These are phyloP conservation scores for Beauveria scarabaeidicola DNA, from an alignment of 2,329 filamentous ascomycete genomes.

Conservation along the genomic window DNA sequence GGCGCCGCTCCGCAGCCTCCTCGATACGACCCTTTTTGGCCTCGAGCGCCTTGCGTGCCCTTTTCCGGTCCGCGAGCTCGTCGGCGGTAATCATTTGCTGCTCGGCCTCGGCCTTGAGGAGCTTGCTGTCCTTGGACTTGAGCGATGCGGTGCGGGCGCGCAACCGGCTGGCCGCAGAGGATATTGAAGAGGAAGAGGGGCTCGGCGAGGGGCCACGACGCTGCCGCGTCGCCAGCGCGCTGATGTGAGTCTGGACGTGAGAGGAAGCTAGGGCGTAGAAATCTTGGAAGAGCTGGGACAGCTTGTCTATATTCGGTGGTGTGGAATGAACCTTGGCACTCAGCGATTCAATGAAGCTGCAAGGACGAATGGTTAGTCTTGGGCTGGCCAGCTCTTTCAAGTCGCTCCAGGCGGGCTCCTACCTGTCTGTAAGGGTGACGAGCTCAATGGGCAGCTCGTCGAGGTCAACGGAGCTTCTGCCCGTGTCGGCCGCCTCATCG, in stretches of 20 bases:
- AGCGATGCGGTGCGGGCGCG: slow-evolving; percentile 48
- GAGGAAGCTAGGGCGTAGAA: slow-evolving; percentile 78
- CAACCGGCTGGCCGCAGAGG: slow-evolving; percentile 47
- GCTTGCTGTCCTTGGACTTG: slow-evolving; percentile 40
- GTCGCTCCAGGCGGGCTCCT: slow-evolving; percentile 12
- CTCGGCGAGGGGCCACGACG: slow-evolving; percentile 56
- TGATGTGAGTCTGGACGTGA: slow-evolving; percentile 82
- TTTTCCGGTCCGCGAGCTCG: slow-evolving; percentile 74
- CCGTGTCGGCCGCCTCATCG: slow-evolving; percentile 39
- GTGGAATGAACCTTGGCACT: slow-evolving; percentile 77
- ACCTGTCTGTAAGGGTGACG: slow-evolving; percentile 82
- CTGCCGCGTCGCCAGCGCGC: slow-evolving; percentile 65
- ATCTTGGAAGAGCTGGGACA: slow-evolving; percentile 85
- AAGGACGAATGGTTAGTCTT: slow-evolving; percentile 9
- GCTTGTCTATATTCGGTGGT: slow-evolving; percentile 72
- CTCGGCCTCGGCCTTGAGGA: slow-evolving; percentile 36
- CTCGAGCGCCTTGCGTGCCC: slow-evolving; percentile 68
- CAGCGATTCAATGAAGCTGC: slow-evolving; percentile 82
- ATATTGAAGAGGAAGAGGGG: slow-evolving; percentile 43
- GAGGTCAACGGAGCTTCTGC: slow-evolving; percentile 57
- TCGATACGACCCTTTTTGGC: slow-evolving; percentile 69
- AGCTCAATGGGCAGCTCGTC: slow-evolving; percentile 93
- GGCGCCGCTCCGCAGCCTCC: slow-evolving; percentile 80
- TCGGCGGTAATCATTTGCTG: slow-evolving; percentile 88
- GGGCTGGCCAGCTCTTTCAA: neutral